A percentile compares a stretch with the other conserved stretches of the same genome.
These are phyloP conservation scores for Eucalyptus microcorys DNA, from an alignment of 345 rosid species.

Conservation along the genomic window DNA sequence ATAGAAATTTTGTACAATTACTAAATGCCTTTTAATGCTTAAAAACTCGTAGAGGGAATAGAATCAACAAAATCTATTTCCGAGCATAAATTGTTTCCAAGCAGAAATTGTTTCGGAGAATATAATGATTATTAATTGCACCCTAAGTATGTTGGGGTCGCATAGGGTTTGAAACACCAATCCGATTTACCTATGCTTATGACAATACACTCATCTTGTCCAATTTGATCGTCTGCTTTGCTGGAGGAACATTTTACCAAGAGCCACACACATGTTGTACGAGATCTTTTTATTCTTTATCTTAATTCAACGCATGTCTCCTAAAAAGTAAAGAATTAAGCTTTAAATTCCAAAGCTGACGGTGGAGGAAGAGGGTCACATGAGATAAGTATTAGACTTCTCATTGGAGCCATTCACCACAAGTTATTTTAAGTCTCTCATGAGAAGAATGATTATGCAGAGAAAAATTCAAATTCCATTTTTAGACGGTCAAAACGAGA, in stretches of 20 bases:
- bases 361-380: not conserved
- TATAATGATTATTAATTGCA: no score
- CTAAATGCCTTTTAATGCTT: accelerated
- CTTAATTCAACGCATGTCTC: not conserved
- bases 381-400: not conserved
- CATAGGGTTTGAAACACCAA: not conserved
- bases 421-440: not conserved
- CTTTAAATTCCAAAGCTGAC: not conserved
- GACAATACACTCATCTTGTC: not conserved
- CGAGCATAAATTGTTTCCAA: accelerated
- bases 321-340: not conserved
- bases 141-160: not conserved
- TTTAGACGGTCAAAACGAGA: not conserved
- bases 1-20: no score
- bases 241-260: not conserved
- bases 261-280: not conserved
- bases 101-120: accelerated
- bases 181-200: not conserved
- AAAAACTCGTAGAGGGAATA: accelerated
- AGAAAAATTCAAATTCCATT: not conserved
- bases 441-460: not conserved
- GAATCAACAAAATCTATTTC: no score
- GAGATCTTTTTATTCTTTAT: not conserved
- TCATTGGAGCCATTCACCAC: not conserved
- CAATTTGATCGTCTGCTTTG: not conserved